Evolutionary conservation across 805 yeast species (phyloP), one percentile per base, ranked within the genome.

Genomic region (Myxozyma mucilagina): DNA sequence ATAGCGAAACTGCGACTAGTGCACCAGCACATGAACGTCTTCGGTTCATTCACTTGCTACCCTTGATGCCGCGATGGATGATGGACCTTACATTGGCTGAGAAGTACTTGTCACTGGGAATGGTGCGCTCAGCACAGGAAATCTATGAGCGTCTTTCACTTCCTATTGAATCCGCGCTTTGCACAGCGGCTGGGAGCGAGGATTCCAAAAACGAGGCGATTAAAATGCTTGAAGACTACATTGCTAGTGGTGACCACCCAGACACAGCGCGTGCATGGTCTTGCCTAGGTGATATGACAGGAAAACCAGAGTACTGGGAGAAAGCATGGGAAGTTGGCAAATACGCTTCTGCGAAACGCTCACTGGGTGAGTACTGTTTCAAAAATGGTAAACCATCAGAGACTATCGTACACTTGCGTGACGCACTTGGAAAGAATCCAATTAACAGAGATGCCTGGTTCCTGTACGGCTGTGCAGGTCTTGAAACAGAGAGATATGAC

Each of bases 391-490:
- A 86, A 11, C 86, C 87, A 0, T 67, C 80, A 10, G 70, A 75
- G 13, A 87, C 91, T 0, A 80, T 90, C 58, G 74, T 74, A 42
- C 90, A 90, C 71, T 81, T 90, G 75, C 82, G 83, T 67, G 96
- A 91, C 42, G 86, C 94, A 13, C 77, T 93, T 61, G 76, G 80
- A 24, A 84, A 84, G 32, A 87, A 87, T 71, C 94, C 97, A 9
- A 76, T 90, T 56, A 83, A 82, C 68, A 84, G 82, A 67, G 89
- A 87, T 18, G 87, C 93, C 39, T 91, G 98, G 96, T 93, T 86
- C 72, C 84, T 91, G 69, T 91, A 92, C 70, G 98, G 98, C 5
- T 90, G 97, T 71, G 78, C 92, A 57, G 97, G 96, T 0, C 77
- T 94, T 53, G 97, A 90, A 70, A 73, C 84, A 13, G 80, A 76